Percentiles rank a stretch among this genome's conserved stretches.
These are phyloP conservation scores for Trametes gibbosa DNA, from an alignment of 768 basidiomycete species.

Conservation along the genomic window DNA sequence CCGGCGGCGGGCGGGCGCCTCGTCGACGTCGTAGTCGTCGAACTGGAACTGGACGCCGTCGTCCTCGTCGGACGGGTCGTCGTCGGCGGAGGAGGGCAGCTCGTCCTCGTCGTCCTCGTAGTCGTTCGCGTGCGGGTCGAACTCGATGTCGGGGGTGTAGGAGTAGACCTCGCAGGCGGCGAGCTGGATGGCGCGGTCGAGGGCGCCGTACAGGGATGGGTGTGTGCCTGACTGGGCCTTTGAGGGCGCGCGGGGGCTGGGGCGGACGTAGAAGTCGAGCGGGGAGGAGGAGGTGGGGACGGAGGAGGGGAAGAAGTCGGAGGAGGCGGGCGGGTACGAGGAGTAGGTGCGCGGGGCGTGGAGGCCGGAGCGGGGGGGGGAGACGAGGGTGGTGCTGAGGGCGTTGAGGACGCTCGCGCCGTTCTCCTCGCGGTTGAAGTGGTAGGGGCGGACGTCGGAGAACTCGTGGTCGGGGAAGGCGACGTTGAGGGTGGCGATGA, in stretches of 20 bases:
- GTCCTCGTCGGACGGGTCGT: conserved; percentile 58
- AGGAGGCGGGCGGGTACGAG: conserved; percentile 72
- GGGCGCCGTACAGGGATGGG: conserved; percentile 80
- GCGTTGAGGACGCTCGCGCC: conserved; percentile 78
- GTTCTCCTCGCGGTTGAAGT: conserved; percentile 81
- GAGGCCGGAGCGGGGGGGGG: conserved; percentile 64
- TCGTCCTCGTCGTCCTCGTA: conserved; percentile 80
- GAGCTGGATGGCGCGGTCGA: conserved; percentile 88
- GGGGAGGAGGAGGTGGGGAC: conserved; percentile 73
- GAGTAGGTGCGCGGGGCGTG: conserved; percentile 80
- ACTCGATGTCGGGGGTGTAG: conserved; percentile 89
- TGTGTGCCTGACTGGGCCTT: conserved; percentile 80
- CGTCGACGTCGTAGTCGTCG: conserved; percentile 78
- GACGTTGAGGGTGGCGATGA: conserved; percentile 95
- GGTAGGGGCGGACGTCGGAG: conserved; percentile 83
- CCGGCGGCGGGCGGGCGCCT: conserved; percentile 31
- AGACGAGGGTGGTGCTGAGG: conserved; percentile 78
- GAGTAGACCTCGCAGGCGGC: conserved; percentile 94
- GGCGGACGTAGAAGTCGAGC: conserved; percentile 46
- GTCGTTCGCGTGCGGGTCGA: conserved; percentile 90
- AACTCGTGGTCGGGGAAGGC: conserved; percentile 99
- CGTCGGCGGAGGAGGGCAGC: conserved; percentile 60
- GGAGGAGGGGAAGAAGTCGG: conserved; percentile 75
- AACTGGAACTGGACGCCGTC: conserved; percentile 72
- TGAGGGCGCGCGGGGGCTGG: conserved; percentile 69